Base-by-base conservation (phyloP, 2,329 filamentous ascomycete genomes). In the Huntiella savannae region DNA sequence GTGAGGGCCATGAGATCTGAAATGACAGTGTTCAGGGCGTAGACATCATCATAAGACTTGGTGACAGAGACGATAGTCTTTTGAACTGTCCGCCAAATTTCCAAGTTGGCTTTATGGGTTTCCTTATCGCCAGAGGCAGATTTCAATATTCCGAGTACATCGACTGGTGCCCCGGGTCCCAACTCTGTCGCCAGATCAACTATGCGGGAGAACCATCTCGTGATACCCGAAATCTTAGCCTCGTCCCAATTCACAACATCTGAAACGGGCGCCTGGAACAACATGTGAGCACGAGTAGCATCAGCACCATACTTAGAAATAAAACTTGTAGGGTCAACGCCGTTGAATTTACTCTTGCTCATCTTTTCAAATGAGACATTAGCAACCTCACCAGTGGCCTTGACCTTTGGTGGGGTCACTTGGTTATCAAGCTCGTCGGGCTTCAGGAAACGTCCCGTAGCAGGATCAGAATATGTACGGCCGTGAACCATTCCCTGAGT, bases 401-500 rank as follows among this genome's bases (percentile, higher is more conserved):
- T 67, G n/a, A 91, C 71, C 16, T 19, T 33, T 81, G 81, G 10
- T 63, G 62, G 0, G 65, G 62, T 0, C 70, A 64, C 36, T 72
- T 67, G 3, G 4, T 79, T 54, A 52, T 87, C 77, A 11, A 93
- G 68, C 58, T 93, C 83, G 12, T 77, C 70, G 0, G 82, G 81
- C 51, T 75, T 79, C 17, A 94, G 65, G 60, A 92, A 92, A 40
- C 75, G 74, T 10, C 84, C 82, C 3, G 70, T 87, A 0, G 67
- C 62, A 0, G 85, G 82, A 55, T 93, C 76, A 1, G 76, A 75
- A 54, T 76, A 87, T 0, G 86, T 93, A 60, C 77, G 82, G 37
- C 86, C 86, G 54, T 93, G 85, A 0, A 94, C 86, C 86, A 94
- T 94, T 12, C 86, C 86, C 60, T 94, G 86, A 0, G 83, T 83